Evolutionary conservation across 768 basidiomycete genomes (phyloP).

Genomic region (Amanita rimosa): DNA sequence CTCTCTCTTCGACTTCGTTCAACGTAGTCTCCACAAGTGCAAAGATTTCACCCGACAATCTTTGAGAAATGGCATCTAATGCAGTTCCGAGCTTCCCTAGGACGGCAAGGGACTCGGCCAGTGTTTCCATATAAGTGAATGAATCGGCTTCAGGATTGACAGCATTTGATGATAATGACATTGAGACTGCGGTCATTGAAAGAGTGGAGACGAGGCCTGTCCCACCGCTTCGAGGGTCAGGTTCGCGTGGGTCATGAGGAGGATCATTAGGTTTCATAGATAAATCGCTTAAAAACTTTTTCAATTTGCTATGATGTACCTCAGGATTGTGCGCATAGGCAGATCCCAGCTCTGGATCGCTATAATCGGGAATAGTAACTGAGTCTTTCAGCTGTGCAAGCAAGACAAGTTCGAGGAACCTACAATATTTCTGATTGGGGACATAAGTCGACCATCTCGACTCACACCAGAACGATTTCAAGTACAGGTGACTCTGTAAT

Average conservation of each 20-base stretch:
- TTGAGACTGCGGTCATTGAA: slow-evolving; percentile 6
- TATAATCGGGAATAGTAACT: slow-evolving; percentile 62
- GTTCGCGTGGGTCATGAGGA: slow-evolving; percentile 52
- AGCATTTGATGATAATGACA: slow-evolving; percentile 11
- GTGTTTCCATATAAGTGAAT: slow-evolving; percentile 85
- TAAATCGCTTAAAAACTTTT: slow-evolving; percentile 53
- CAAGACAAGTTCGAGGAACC: slow-evolving; percentile 17
- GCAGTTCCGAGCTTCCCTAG: slow-evolving; percentile 80
- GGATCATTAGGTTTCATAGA: slow-evolving; percentile 68
- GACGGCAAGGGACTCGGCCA: slow-evolving; percentile 87
- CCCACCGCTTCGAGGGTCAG: slow-evolving; percentile 16
- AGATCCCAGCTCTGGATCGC: slow-evolving; percentile 24
- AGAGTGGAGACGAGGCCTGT: slow-evolving; percentile 5
- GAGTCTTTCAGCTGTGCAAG: slow-evolving; percentile 1
- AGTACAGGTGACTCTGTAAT: slow-evolving; percentile 92
- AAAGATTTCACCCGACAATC: slow-evolving; percentile 76
- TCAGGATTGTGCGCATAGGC: slow-evolving; percentile 23
- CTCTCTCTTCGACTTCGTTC: slow-evolving; percentile 86
- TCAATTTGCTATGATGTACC: slow-evolving; percentile 37
- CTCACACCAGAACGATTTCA: slow-evolving; percentile 95
- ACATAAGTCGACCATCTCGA: slow-evolving; percentile 81
- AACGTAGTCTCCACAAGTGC: slow-evolving; percentile 76
- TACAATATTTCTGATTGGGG: slow-evolving; percentile 69
- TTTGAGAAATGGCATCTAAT: slow-evolving; percentile 75
- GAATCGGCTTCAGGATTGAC: slow-evolving; percentile 86